These are phyloP conservation scores for Metarhizium humberi DNA, from an alignment of 2,329 filamentous ascomycete species.

Conservation along the genomic window DNA sequence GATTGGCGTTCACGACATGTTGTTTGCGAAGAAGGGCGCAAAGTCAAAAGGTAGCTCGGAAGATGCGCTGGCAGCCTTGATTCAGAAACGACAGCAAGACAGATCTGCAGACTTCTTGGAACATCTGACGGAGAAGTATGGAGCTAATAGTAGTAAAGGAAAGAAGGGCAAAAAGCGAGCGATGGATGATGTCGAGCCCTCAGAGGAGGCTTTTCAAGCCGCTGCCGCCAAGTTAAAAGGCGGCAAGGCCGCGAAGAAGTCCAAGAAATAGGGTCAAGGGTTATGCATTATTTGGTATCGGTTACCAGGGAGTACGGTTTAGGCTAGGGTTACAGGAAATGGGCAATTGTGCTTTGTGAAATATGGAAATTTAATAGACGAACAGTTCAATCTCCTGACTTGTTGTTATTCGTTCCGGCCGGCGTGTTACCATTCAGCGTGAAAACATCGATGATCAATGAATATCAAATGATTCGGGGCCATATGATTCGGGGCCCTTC, in stretches of 20 bases:
- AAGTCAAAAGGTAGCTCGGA: conserved; percentile 34
- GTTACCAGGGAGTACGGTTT: conserved; percentile 3
- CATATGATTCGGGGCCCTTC: too few relatives aligned
- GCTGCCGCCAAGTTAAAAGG: conserved; percentile 38
- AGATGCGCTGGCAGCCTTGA: conserved; percentile 60
- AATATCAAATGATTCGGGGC: too few relatives aligned
- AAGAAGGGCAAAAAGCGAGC: conserved; percentile 44
- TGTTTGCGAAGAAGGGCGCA: conserved; percentile 48
- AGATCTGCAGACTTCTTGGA: conserved; percentile 57
- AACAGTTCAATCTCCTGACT: too few relatives aligned
- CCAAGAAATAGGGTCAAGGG: background rate
- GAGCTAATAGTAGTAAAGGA: conserved; percentile 28
- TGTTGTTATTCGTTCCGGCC: too few relatives aligned
- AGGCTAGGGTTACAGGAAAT: background rate
- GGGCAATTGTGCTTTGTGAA: background rate
- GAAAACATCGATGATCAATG: too few relatives aligned
- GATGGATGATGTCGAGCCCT: conserved; percentile 51
- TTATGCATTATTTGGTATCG: background rate
- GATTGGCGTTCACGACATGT: conserved; percentile 61
- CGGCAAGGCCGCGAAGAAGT: conserved; percentile 12
- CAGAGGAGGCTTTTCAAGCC: conserved; percentile 52
- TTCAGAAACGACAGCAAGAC: conserved; percentile 59
- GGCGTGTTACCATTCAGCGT: too few relatives aligned
- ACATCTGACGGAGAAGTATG: conserved; percentile 69
- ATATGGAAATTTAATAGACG: too few relatives aligned